These are phyloP conservation scores for Ogataea corticis DNA, from an alignment of 805 yeast genomes.

Conservation along the genomic window DNA sequence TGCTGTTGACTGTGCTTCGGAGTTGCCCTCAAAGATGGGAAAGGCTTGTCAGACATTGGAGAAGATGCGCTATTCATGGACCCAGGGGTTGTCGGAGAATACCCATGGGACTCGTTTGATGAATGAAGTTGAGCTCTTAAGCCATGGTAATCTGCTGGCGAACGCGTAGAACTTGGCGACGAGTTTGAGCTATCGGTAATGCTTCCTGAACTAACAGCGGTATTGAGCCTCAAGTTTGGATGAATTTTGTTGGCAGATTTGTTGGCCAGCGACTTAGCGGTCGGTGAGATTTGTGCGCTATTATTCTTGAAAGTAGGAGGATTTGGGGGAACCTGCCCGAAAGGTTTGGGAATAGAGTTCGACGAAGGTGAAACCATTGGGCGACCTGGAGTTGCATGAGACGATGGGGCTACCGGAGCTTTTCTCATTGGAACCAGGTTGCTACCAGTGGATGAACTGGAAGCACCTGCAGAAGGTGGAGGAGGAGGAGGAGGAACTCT, in stretches of 20 bases:
- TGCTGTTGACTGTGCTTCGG: slow-evolving; percentile 17
- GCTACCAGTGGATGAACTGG: slow-evolving; percentile 1
- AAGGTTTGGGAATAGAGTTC: slow-evolving; percentile 18
- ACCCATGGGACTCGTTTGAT: slow-evolving; percentile 6
- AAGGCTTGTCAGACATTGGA: slow-evolving; percentile 38
- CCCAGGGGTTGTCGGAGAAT: slow-evolving; percentile 10
- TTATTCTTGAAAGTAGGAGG: slow-evolving; percentile 22
- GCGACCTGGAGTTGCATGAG: slow-evolving; percentile 3
- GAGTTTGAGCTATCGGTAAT: slow-evolving; percentile 8
- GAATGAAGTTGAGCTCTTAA: not conserved
- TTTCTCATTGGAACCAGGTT: slow-evolving; percentile 40
- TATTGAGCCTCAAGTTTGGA: slow-evolving; percentile 20
- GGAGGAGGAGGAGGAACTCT: slow-evolving; percentile 39
- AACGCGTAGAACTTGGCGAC: slow-evolving; percentile 2
- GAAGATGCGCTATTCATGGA: slow-evolving; percentile 19
- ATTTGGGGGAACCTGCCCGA: slow-evolving; percentile 29
- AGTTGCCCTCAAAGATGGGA: slow-evolving; percentile 18
- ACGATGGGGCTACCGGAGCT: slow-evolving; percentile 42
- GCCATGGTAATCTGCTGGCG: not conserved
- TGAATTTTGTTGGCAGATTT: slow-evolving; percentile 15
- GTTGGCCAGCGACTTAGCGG: slow-evolving; percentile 1
- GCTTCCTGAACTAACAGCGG: slow-evolving; percentile 13
- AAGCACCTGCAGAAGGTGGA: slow-evolving; percentile 29
- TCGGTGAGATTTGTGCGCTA: slow-evolving; percentile 7
- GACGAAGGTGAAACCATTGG: slow-evolving; percentile 11